Evolutionary conservation across 352 stramenopile genomes (phyloP).

Genomic region (Phytophthora boehmeriae): DNA sequence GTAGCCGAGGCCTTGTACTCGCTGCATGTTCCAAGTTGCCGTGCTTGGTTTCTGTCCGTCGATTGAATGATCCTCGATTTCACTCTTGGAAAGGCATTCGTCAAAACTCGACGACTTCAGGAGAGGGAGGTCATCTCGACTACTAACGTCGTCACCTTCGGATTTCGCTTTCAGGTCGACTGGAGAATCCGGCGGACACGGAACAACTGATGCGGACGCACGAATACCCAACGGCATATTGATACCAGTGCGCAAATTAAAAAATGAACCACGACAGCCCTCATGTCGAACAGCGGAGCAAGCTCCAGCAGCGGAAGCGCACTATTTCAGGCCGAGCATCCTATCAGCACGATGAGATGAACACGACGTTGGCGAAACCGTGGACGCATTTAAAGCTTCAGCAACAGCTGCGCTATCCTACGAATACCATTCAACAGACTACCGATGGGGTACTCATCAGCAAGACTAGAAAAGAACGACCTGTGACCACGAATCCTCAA

Average conservation of each 20-base stretch:
- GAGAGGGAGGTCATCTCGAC: slow-evolving; percentile 22
- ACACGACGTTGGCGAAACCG: slow-evolving; percentile 1
- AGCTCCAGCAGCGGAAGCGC: background rate
- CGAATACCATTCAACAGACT: no score
- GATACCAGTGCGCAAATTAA: slow-evolving; percentile 17
- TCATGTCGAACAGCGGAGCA: no score
- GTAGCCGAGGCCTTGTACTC: slow-evolving; percentile 42
- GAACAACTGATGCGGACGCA: slow-evolving; percentile 6
- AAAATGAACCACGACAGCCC: no score
- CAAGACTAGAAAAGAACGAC: background rate
- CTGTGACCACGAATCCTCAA: background rate
- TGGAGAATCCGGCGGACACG: slow-evolving; percentile 18
- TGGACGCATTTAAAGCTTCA: no score
- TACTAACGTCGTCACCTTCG: slow-evolving; percentile 16
- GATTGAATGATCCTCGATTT: slow-evolving; percentile 4
- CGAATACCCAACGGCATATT: slow-evolving; percentile 2
- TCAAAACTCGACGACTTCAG: slow-evolving; percentile 14
- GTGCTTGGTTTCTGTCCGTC: slow-evolving; percentile 4
- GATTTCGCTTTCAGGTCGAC: slow-evolving; percentile 19
- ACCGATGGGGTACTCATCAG: no score
- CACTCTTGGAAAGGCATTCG: slow-evolving; percentile 15
- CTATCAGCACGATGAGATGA: slow-evolving; percentile 26
- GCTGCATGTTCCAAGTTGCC: slow-evolving; percentile 24
- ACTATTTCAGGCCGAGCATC: slow-evolving; percentile 31
- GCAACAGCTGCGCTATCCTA: no score